Percentiles rank a stretch among this genome's conserved stretches.
phyloP scores from a whole-genome alignment of 78 protist species.

The Dictyostelium firmibasis region DNA sequence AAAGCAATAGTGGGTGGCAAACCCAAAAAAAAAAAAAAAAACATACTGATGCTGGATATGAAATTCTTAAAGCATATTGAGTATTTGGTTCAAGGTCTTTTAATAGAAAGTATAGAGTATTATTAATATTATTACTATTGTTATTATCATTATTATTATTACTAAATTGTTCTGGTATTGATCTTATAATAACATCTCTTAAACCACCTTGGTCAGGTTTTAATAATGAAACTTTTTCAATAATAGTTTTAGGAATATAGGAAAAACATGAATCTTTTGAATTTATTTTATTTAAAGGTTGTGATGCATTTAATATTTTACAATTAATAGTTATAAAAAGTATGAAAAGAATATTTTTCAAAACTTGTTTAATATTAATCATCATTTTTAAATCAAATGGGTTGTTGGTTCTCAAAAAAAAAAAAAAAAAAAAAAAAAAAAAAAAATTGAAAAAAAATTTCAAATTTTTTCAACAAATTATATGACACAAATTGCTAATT shows the following conservation, averaged over 20 bases:
- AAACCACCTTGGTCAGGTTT: slow-evolving; percentile 17
- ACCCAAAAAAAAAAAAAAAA: background rate
- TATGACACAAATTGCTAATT: no score
- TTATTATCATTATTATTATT: background rate
- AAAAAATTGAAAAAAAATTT: no score
- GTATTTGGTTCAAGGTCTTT: slow-evolving; percentile 22
- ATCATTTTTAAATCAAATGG: no score
- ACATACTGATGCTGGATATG: slow-evolving; percentile 44
- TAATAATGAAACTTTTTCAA: background rate
- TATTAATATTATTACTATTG: background rate
- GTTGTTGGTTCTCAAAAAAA: no score
- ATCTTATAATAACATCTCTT: slow-evolving; percentile 20
- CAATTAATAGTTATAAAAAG: background rate
- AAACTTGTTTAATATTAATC: no score
- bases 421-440: no score
- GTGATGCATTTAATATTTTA: background rate
- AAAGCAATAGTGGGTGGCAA: no score
- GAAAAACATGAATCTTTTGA: background rate
- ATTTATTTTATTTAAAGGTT: background rate
- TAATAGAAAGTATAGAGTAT: slow-evolving; percentile 8
- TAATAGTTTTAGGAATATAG: background rate
- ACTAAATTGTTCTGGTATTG: background rate
- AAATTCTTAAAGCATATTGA: slow-evolving; percentile 49
- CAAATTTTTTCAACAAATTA: no score
- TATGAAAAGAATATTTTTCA: background rate